Evolutionary conservation across 148 eudicot genomes (phyloP).

Genomic region (Selenicereus undatus): DNA sequence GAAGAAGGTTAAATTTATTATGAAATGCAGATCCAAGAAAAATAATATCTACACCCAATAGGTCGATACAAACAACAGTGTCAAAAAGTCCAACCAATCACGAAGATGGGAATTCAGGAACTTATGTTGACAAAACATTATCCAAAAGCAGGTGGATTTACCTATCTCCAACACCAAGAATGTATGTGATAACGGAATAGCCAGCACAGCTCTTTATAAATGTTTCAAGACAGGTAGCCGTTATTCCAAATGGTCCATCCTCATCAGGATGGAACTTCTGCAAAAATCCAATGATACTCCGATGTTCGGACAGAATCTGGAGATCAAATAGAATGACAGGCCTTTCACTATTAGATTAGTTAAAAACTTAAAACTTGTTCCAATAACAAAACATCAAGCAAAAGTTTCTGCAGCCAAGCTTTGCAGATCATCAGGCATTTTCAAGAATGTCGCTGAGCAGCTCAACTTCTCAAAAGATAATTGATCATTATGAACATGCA

Average conservation of each 20-base stretch:
- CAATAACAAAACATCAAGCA: neutral
- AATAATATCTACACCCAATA: too few relatives aligned
- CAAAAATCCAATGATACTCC: slow-evolving; percentile 82
- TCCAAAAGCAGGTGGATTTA: slow-evolving; percentile 21
- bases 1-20: too few relatives aligned
- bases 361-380: neutral
- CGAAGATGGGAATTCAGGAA: neutral
- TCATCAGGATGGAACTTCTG: slow-evolving; percentile 95
- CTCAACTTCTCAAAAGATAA: neutral
- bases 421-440: neutral
- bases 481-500: neutral
- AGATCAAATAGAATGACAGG: slow-evolving; percentile 18
- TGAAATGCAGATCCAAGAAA: too few relatives aligned
- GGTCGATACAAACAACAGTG: too few relatives aligned
- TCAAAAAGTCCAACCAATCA: too few relatives aligned
- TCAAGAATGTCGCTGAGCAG: neutral
- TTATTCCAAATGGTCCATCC: slow-evolving; percentile 91
- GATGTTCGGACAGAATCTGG: slow-evolving; percentile 91
- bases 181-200: slow-evolving; percentile 94
- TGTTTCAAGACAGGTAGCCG: slow-evolving; percentile 94
- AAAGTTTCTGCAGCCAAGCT: neutral
- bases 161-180: slow-evolving; percentile 98
- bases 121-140: neutral
- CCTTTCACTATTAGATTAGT: slow-evolving; percentile 5
- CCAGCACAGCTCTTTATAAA: slow-evolving; percentile 99